Evolutionary conservation across 306 rosid species (phyloP), one percentile per base, ranked within the genome.

Genomic region (Dryas drummondii): DNA sequence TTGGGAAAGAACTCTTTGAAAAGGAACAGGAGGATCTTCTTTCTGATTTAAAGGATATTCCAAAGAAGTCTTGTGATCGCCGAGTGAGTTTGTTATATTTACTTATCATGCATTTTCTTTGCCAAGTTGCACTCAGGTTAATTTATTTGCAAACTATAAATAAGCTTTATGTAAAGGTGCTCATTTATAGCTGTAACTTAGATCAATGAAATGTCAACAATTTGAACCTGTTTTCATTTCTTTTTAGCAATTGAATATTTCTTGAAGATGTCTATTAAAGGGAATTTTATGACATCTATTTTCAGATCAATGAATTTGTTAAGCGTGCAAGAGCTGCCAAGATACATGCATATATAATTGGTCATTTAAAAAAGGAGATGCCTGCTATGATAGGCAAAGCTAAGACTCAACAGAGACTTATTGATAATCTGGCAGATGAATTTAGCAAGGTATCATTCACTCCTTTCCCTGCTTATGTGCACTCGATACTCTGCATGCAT

Each of bases 11-110:
- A 67, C 93, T 94, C 58, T 94, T 94, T n/a, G 91, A 85, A 54
- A 94, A 77, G 75, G 99, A 94, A 85, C 99, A 94, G 54, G 96
- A 92, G 9, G 91, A 92, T 71, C 99, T 94, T 86, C 97, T 94
- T 62, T 65, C 85, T 64, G 99, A 89, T 84, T 80, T 94, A 12
- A 94, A 92, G 85, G 97, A 94, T 82, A 84, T 94, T 75, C 99
- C 97, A 57, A 94, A 90, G 87, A 94, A 89, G 71, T 91, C 99
- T 14, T 94, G 99, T 72, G 99, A 94, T 83, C 88, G 98, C 27
- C 86, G 85, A 71, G 99, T 94, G 79, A 89, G 97, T 81, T 71
- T 61, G 61, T 54, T 27, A 12, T 54, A 57, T 52, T 74, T 68
- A 22, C 45, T 9, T 7, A 6, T 2, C 58, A 1, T 4, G 13